phyloP scores from a whole-genome alignment of 441 rosid genomes.

The Populus hybrid region DNA sequence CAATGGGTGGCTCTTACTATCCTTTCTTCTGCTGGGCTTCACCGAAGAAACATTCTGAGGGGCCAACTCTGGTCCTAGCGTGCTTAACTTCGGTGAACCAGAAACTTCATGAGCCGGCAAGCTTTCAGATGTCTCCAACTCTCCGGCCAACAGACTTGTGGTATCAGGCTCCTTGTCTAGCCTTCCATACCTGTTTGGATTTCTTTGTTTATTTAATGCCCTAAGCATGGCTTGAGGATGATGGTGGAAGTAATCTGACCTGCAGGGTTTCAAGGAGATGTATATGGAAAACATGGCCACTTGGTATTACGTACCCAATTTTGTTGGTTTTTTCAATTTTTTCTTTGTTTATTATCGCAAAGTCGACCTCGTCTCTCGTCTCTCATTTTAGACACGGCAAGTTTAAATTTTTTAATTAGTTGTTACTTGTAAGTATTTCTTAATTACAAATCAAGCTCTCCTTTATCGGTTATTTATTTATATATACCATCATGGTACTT shows the following conservation, averaged over 20 bases:
- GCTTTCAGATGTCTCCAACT: slow-evolving; percentile 35
- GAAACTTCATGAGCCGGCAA: slow-evolving; percentile 32
- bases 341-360: background rate
- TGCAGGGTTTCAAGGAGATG: too few species aligned
- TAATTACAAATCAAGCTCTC: background rate
- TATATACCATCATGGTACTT: background rate
- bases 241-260: background rate
- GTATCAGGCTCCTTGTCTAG: slow-evolving; percentile 32
- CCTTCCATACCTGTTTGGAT: slow-evolving; percentile 43
- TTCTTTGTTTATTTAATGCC: slow-evolving; percentile 57
- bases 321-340: too few species aligned
- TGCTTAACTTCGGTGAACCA: slow-evolving; percentile 19
- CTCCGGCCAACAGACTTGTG: slow-evolving; percentile 25
- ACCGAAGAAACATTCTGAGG: slow-evolving; percentile 18
- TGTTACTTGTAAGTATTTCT: background rate
- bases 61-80: slow-evolving; percentile 5
- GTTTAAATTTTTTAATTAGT: background rate
- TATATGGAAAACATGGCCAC: background rate
- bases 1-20: slow-evolving; percentile 50
- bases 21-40: slow-evolving; percentile 31
- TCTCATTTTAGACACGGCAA: background rate
- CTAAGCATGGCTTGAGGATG: slow-evolving; percentile 52
- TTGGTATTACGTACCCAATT: background rate
- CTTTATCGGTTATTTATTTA: background rate
- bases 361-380: background rate